Base-by-base conservation (phyloP, 192 early-diverging fungal genomes). In the Mortierella claussenii region DNA sequence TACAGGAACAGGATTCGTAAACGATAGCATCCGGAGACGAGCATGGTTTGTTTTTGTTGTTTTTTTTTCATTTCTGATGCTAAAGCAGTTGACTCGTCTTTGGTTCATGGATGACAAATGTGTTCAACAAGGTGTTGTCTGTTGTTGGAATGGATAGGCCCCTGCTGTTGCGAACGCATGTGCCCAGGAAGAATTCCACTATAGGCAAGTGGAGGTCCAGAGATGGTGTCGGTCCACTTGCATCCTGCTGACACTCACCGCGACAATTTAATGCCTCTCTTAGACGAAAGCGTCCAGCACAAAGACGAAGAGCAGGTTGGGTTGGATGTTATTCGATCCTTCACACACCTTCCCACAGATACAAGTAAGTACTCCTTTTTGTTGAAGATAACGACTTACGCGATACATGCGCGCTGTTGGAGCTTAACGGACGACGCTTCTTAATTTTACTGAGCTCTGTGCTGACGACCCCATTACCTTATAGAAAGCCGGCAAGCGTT, bases 221-320 rank as follows among this genome's bases (percentile, higher is more conserved):
- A n/a, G n/a, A n/a, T n/a, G n/a, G 10, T 8, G 40, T 42, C 8
- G 8, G 10, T 17, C 40, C 20, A 45, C 4, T n/a, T 45, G 43
- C 43, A 45, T 45, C 15, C 4, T 45, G 43, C 4, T n/a, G 17
- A 45, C 20, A 13, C 5, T 28, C 15, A 2, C 6, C 27, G 30
- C 18, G 4, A 65, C 23, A 49, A 59, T 44, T 23, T 30, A 45
- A 27, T 26, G n/a, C 21, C 50, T 28, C 42, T 32, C 10, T 33
- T 37, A 37, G 26, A 49, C 26, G 33, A 47, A 11, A 34, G 51
- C 2, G 68, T 53, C 11, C 37, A 26, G 2, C 86, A 87, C 57
- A 82, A 79, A 20, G 83, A 88, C 52, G 84, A 86, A 52, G 32
- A 28, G 0, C 86, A 88, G 49, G 84, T 88, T 8, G 53, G 28